Evolutionary conservation across 2,329 filamentous ascomycete species (phyloP).

Genomic region (Neodidymelliopsis sp.): DNA sequence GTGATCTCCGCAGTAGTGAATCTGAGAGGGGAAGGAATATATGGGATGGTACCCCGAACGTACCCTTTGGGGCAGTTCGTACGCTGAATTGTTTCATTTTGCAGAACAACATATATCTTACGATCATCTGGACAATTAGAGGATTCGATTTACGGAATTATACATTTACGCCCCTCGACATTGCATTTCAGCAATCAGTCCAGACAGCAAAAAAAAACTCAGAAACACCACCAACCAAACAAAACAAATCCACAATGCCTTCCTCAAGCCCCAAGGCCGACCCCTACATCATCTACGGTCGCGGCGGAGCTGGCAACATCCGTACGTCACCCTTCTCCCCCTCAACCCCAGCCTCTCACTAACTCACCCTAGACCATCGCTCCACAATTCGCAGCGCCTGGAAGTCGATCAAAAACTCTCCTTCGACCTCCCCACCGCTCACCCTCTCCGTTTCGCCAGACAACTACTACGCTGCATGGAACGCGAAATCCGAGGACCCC

Average conservation of each 20-base stretch:
- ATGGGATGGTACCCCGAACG: slow-evolving; percentile 12
- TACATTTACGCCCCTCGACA: too few relatives aligned
- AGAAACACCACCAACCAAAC: not conserved
- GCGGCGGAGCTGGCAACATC: slow-evolving; percentile 19
- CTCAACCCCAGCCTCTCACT: not conserved
- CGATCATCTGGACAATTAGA: too few relatives aligned
- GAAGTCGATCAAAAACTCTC: slow-evolving; percentile 16
- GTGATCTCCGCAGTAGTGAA: not conserved
- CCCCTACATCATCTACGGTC: slow-evolving; percentile 20
- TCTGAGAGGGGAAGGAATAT: slow-evolving; percentile 13
- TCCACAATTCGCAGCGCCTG: slow-evolving; percentile 17
- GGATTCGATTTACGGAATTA: too few relatives aligned
- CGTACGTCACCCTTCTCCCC: slow-evolving; percentile 1
- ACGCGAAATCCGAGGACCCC: slow-evolving; percentile 16
- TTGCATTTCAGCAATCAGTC: too few relatives aligned
- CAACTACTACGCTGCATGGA: slow-evolving; percentile 19
- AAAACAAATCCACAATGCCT: slow-evolving; percentile 6
- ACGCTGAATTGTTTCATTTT: too few relatives aligned
- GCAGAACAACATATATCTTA: too few relatives aligned
- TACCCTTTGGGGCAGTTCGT: slow-evolving; percentile 8
- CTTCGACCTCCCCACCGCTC: slow-evolving; percentile 11
- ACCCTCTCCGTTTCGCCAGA: slow-evolving; percentile 5
- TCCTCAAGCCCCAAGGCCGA: slow-evolving; percentile 13
- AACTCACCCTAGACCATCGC: slow-evolving; percentile 12
- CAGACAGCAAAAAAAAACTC: not conserved